Conservation (phyloP, 192 early-diverging fungal genomes). For the Chytriomyces confervae region DNA sequence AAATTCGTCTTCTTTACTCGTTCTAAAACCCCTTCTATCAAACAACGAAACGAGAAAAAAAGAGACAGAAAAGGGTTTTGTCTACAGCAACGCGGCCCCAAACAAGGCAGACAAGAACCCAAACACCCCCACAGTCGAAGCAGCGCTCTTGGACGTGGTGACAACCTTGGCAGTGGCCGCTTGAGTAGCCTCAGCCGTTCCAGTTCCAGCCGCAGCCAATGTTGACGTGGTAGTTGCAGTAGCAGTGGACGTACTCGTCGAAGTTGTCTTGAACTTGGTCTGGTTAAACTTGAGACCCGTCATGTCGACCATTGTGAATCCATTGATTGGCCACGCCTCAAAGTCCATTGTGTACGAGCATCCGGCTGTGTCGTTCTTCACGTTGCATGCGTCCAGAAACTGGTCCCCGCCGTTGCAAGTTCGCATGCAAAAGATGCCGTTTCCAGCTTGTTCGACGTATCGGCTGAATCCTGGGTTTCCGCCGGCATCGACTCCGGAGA, state of each 20-base stretch:
- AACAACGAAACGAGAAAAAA: not conserved
- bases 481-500: conserved; percentile 33
- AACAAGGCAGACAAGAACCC: no score
- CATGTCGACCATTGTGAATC: conserved; percentile 15
- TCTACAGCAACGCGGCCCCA: no score
- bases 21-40: not conserved
- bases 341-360: conserved; percentile 11
- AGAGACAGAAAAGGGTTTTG: not conserved
- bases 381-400: not conserved
- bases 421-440: conserved; percentile 48
- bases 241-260: not conserved
- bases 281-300: not conserved
- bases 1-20: not conserved
- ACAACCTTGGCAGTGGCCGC: conserved; percentile 6
- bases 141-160: not conserved
- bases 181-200: conserved; percentile 7
- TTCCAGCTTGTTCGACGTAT: conserved; percentile 46
- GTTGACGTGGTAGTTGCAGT: not conserved
- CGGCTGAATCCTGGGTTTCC: conserved; percentile 18
- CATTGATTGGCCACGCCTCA: not conserved
- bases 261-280: not conserved
- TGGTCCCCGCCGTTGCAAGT: conserved; percentile 16
- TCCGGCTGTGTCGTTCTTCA: conserved; percentile 13
- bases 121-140: not conserved
- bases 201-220: not conserved